Base-by-base conservation (phyloP, 768 basidiomycete species). In the Nidularia pulvinata region DNA sequence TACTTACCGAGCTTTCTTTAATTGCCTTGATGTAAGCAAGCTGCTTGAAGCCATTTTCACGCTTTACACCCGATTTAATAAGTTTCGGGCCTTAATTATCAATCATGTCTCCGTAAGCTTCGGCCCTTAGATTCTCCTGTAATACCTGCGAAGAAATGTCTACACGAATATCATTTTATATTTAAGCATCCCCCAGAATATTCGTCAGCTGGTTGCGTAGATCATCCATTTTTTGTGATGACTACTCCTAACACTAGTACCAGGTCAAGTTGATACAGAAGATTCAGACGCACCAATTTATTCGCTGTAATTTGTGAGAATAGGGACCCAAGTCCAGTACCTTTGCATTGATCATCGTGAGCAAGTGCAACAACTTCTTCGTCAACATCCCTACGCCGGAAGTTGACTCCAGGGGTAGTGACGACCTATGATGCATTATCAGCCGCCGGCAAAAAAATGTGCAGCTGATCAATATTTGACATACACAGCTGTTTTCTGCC, bases 401-500 rank as follows among this genome's bases (percentile, higher is more conserved):
- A 66, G 46, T 61, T 58, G 19, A 67, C 46, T 30, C 68, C 68
- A 32, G 62, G 63, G 4, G 46, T 51, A n/a, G 54, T 30, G 3
- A 55, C 50, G 44, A 59, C 52, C 65, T 65, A 46, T 34, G n/a
- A 42, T 34, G 30, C 46, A 16, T 33, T n/a, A 32, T 16, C 19
- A 34, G 34, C 32, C 19, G 13, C 6, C 16, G 46, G 33, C 43
- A 39, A 36, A 10, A 10, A 10, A 16, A 54, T 54, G 25, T 48
- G 6, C 55, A 47, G 49, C 45, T 36, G 9, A 33, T 16, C 9
- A n/a, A 22, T 11, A 33, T 44, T 32, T 9, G 46, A 52, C 71
- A 33, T 60, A 78, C 77, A 57, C 78, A 79, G 50, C 74, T 75
- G 56, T 78, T 61, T 56, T 78, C 68, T 4, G 75, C 62, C 35